Evolutionary conservation across 2,329 filamentous ascomycete genomes (phyloP).

Genomic region (Pseudogymnoascus destructans): DNA sequence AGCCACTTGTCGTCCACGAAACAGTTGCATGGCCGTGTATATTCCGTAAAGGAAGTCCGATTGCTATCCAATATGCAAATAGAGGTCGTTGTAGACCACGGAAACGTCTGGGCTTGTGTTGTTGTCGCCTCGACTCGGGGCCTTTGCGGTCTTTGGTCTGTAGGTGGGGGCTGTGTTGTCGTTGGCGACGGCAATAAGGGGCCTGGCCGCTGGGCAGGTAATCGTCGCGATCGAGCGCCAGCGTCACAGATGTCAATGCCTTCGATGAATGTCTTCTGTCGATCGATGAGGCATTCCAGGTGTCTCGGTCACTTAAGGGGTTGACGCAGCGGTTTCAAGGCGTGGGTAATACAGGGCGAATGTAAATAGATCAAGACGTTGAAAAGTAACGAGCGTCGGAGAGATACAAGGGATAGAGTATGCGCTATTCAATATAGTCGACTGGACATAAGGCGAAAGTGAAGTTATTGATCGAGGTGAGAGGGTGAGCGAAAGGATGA

Average conservation of each 20-base stretch:
- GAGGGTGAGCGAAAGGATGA: background rate
- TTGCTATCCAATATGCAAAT: background rate
- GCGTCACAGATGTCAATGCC: background rate
- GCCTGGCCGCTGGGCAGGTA: background rate
- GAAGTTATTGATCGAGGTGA: conserved; percentile 3
- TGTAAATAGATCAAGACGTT: background rate
- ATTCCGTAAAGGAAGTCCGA: background rate
- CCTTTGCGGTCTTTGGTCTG: background rate
- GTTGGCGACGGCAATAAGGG: background rate
- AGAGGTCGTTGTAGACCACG: background rate
- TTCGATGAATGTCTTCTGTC: background rate
- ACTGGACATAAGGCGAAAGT: background rate
- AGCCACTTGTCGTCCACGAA: conserved; percentile 2
- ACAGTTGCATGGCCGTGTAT: background rate
- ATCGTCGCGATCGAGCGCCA: background rate
- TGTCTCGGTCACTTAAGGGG: conserved; percentile 2
- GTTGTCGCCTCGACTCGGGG: background rate
- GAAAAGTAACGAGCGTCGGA: conserved; percentile 1
- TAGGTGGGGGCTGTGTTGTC: background rate
- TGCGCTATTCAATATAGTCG: background rate
- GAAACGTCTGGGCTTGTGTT: background rate
- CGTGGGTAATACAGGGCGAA: conserved; percentile 1
- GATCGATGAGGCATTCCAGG: background rate
- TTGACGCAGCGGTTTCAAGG: conserved; percentile 7
- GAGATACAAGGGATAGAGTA: background rate